A percentile compares a stretch with the other conserved stretches of the same genome.
Conservation (phyloP, 2,329 filamentous ascomycete genomes). For the Exophiala sp. region DNA sequence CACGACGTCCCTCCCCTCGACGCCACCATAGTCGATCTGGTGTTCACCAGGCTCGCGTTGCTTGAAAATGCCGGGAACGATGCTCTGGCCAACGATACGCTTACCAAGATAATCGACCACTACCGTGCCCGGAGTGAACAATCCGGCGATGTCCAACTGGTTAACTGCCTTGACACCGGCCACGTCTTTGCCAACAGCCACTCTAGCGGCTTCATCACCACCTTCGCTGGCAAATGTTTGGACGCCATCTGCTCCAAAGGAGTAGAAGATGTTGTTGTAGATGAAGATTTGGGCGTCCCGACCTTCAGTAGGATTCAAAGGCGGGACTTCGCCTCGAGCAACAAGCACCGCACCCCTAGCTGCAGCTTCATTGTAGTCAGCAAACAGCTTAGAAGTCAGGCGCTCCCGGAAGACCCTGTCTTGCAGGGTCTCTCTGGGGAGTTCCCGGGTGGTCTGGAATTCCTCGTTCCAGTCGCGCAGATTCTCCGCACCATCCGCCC, state of each 20-base stretch:
- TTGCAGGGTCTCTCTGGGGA: slow-evolving; percentile 88
- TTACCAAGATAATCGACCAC: slow-evolving; percentile 96
- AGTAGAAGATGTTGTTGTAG: slow-evolving; percentile 99
- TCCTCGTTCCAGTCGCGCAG: slow-evolving; percentile 98
- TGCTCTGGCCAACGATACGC: slow-evolving; percentile 94
- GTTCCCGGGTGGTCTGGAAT: slow-evolving; percentile 91
- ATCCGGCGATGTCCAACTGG: slow-evolving; percentile 87
- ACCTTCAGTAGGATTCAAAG: slow-evolving; percentile 88
- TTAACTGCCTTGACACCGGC: slow-evolving; percentile 91
- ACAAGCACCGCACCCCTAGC: slow-evolving; percentile 87
- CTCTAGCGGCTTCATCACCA: slow-evolving; percentile 89
- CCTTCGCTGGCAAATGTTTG: slow-evolving; percentile 95
- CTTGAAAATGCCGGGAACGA: slow-evolving; percentile 98
- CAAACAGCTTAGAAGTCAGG: slow-evolving; percentile 89
- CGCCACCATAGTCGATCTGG: slow-evolving; percentile 97
- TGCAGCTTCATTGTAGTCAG: slow-evolving; percentile 94
- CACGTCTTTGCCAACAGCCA: slow-evolving; percentile 95
- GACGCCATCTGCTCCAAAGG: slow-evolving; percentile 93
- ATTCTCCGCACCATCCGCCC: slow-evolving; percentile 89
- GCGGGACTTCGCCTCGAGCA: slow-evolving; percentile 83
- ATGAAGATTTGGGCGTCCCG: slow-evolving; percentile 96
- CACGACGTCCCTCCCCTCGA: slow-evolving; percentile 93
- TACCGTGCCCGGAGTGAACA: slow-evolving; percentile 93
- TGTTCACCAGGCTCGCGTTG: slow-evolving; percentile 95
- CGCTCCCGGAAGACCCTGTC: slow-evolving; percentile 94